Evolutionary conservation across 2,329 filamentous ascomycete genomes (phyloP), one percentile per base, ranked within the genome.

Genomic region (Didymella pomorum): DNA sequence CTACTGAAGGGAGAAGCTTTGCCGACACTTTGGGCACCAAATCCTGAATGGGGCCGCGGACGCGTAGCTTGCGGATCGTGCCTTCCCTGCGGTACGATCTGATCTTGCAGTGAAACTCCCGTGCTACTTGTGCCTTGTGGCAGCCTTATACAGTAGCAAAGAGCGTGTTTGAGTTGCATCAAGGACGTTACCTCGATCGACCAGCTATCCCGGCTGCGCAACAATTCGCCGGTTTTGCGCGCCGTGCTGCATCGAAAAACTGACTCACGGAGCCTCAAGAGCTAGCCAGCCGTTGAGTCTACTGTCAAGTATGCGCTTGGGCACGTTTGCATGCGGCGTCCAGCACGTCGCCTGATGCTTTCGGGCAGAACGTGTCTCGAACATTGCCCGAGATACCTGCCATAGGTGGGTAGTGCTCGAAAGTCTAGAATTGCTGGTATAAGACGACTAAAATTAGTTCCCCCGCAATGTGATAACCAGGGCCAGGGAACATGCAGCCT

Each of bases 331-430:
- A 33, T 58, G 37, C 48, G 35, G 37, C 23, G 21, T 20, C 9
- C 16, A 37, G 12, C 10, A 14, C 25, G 23, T 20, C 14, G 6
- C 7, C 8, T 48, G 23, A 31, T 37, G 44, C 39, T 48, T 52
- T 39, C 55, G 37, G 44, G 21, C 11, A 44, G 44, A 44, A 44
- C 49, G 18, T 47, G 55, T 58, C 39, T 53, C 49, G 26, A 49
- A 16, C 31, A 14, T 18, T 14, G 23, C 10, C 29, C 8, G 10
- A 28, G 26, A 28, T 31, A 31, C 11, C 14, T 5, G 12, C 29
- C 29, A 31, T 14, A 16, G 29, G 26, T 26, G 16, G 8, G 29
- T 11, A 42, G 33, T 16, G 14, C 35, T 23, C 21, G 8, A 28
- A 35, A 29, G 6, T 43, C 18, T 7, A 42, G 35, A 21, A 14